Evolutionary conservation across 441 rosid genomes (phyloP).

Genomic region (Mallotus japonicus): DNA sequence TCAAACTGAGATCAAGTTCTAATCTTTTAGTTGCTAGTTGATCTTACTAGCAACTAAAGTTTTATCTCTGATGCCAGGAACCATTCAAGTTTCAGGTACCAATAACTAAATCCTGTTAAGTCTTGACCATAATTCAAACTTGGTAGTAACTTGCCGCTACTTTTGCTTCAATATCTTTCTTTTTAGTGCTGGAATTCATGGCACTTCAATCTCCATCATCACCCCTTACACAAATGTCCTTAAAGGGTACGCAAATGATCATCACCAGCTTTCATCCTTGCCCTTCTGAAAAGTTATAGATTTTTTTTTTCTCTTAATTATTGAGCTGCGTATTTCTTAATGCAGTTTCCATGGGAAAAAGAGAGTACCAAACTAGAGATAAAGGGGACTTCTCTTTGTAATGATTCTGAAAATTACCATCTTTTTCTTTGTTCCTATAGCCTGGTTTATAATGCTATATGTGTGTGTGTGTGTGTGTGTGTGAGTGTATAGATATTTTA

Average conservation of each 20-base stretch:
- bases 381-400: conserved; percentile 87
- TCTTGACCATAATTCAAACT: conserved; percentile 24
- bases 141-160: neutral
- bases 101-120: neutral
- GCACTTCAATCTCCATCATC: conserved; percentile 53
- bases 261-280: conserved; percentile 13
- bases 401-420: conserved; percentile 21
- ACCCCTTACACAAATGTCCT: conserved; percentile 40
- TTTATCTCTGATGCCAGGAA: conserved; percentile 76
- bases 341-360: conserved; percentile 84
- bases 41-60: neutral
- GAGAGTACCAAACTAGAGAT: conserved; percentile 52
- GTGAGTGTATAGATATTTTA: too few relatives aligned
- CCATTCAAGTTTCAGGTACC: conserved; percentile 85
- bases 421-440: neutral
- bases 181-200: conserved; percentile 58
- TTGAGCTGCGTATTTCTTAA: conserved; percentile 16
- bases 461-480: too few relatives aligned
- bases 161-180: conserved; percentile 23
- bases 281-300: neutral
- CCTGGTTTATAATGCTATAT: neutral
- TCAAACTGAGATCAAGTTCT: conserved; percentile 13
- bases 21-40: conserved; percentile 2
- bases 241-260: conserved; percentile 49
- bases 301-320: neutral